Base-by-base conservation (phyloP, 176 grass and related monocot genomes). In the Carex kokanica region DNA sequence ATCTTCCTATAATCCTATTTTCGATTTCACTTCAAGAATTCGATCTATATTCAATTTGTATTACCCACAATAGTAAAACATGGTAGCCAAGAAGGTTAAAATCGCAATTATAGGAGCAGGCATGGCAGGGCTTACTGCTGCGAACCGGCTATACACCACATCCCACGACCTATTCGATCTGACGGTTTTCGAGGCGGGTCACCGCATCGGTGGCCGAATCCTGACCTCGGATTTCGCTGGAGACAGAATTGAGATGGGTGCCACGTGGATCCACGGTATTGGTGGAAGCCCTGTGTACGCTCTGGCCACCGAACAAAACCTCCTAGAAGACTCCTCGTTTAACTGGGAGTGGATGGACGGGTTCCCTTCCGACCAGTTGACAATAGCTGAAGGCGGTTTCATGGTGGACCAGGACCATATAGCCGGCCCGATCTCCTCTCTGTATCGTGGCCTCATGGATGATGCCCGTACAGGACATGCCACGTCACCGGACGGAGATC, bases 231-330 rank as follows among this genome's bases (percentile, higher is more conserved):
- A 91, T 74, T 93, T 98, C 47, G 85, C 92, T 0, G 90, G 87
- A 29, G 88, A 91, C 87, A 82, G 90, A 13, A 82, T 98, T 74
- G 90, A 98, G 90, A 88, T 93, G 85, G 92, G 92, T 54, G 92
- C 95, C 79, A 98, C 95, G 47, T 98, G 92, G 92, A 87, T 98
- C 66, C 95, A 98, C 53, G 95, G 95, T 17, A 78, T 94, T 53
- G 84, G 40, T n/a, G 95, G 89, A 20, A 98, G 92, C 86, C 95
- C 92, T 24, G 74, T 98, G 34, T 83, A 94, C 68, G 87, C 89
- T 34, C 27, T 91, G n/a, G 95, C 90, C 3, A 65, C 59, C 17
- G 82, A 91, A 40, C 85, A 91, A 43, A 88, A 84, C 75, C 88
- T 88, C 16, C 77, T 94, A 20, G 38, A 14, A 56, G 29, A 60